phyloP scores from a whole-genome alignment of 345 rosid species.

The Alliaria petiolata region DNA sequence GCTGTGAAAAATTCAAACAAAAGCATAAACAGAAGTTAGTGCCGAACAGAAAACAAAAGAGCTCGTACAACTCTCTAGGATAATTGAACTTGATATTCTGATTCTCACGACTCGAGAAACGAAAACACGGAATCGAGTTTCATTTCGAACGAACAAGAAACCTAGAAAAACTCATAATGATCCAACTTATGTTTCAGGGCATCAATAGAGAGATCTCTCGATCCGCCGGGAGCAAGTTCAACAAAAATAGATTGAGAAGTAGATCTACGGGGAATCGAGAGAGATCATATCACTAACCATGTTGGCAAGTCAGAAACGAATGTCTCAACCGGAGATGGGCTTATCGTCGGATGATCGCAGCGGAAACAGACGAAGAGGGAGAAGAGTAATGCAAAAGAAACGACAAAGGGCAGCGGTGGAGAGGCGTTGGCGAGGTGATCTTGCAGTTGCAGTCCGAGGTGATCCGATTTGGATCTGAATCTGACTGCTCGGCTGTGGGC shows the following conservation, averaged over 20 bases:
- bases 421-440: neutral
- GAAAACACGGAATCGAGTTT: neutral
- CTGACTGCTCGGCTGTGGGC: neutral
- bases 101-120: neutral
- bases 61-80: neutral
- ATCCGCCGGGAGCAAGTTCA: no score
- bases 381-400: neutral
- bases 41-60: neutral
- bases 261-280: constrained; percentile 10
- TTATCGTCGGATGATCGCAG: neutral
- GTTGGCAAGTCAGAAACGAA: constrained; percentile 12
- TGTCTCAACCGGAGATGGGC: constrained; percentile 7
- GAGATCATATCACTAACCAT: constrained; percentile 28
- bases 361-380: no score
- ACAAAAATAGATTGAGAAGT: neutral
- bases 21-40: constrained; percentile 19
- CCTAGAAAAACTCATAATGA: neutral
- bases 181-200: neutral
- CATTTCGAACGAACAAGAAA: no score
- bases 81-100: neutral
- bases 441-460: no score
- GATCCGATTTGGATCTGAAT: constrained; percentile 11
- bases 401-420: no score
- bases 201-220: no score
- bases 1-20: constrained; percentile 34